A percentile compares a stretch with the other conserved stretches of the same genome.
Conservation (phyloP, 2,329 filamentous ascomycete genomes). For the Daldinia sp. region DNA sequence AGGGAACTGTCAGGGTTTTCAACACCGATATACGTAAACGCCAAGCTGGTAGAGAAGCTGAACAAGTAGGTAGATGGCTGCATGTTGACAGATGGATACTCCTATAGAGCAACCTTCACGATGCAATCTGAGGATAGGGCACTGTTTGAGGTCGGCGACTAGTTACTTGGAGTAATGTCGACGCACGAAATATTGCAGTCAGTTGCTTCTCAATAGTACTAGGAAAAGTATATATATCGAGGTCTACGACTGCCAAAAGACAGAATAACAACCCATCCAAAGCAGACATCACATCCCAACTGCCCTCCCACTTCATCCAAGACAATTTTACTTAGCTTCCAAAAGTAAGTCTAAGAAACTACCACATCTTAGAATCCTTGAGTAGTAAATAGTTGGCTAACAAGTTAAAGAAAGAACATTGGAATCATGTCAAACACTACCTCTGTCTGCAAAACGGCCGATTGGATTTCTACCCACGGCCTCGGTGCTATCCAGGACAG, state of each 20-base stretch:
- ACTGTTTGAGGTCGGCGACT: neutral
- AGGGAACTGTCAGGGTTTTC: neutral
- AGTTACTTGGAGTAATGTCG: neutral
- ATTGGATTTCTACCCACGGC: conserved; percentile 4
- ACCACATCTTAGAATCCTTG: neutral
- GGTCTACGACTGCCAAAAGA: neutral
- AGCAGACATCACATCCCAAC: neutral
- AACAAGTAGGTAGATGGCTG: neutral
- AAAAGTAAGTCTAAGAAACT: neutral
- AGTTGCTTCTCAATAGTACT: neutral
- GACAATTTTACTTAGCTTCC: neutral
- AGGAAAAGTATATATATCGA: conserved; percentile 7
- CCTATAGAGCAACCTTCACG: neutral
- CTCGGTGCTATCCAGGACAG: conserved; percentile 7
- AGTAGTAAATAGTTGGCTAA: neutral
- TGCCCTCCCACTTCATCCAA: neutral
- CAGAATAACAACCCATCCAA: neutral
- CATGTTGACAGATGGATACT: neutral
- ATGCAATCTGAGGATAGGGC: neutral
- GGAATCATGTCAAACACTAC: neutral
- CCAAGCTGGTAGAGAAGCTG: neutral
- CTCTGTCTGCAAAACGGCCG: neutral
- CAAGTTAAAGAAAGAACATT: neutral
- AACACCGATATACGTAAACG: neutral
- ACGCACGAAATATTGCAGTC: neutral